These are phyloP conservation scores for Zizania latifolia DNA, from an alignment of 176 grass and related monocot genomes.

Conservation along the genomic window DNA sequence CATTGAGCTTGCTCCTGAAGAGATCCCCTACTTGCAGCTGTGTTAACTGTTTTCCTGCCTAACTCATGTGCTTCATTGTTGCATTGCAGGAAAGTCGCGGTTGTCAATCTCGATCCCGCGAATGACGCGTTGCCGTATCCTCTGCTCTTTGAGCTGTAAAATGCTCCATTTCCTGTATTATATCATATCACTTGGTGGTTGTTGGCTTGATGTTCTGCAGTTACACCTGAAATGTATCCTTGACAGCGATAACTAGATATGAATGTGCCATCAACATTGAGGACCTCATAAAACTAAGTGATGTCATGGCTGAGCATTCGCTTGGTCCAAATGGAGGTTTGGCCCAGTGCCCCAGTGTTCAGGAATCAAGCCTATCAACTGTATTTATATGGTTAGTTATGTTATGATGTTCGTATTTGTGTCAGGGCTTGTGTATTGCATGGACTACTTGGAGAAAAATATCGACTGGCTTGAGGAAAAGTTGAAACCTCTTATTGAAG, in stretches of 20 bases:
- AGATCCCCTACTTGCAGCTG: not conserved
- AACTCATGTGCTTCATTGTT: not conserved
- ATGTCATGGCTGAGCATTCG: conserved; percentile 83
- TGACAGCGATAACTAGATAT: conserved; percentile 53
- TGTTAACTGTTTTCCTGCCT: not conserved
- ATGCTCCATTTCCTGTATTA: not conserved
- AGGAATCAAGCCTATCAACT: not conserved
- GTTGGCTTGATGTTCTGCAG: not conserved
- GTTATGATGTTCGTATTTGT: conserved; percentile 6
- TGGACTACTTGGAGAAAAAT: conserved; percentile 98
- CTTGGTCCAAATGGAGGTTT: conserved; percentile 98
- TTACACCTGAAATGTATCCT: conserved; percentile 28
- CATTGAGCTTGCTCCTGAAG: not conserved
- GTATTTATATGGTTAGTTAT: conserved; percentile 12
- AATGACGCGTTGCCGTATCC: conserved; percentile 94
- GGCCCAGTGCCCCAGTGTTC: not conserved
- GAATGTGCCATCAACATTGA: conserved; percentile 90
- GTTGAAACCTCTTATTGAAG: conserved; percentile 86
- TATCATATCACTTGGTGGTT: not conserved
- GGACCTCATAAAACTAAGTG: conserved; percentile 83
- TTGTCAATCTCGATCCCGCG: conserved; percentile 88
- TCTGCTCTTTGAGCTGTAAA: conserved; percentile 11
- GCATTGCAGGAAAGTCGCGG: conserved; percentile 69
- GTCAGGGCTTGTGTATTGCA: conserved; percentile 87
- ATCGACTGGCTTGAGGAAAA: conserved; percentile 87